Conservation (phyloP, 139 green algal species). For the Spirogloea muscicola region DNA sequence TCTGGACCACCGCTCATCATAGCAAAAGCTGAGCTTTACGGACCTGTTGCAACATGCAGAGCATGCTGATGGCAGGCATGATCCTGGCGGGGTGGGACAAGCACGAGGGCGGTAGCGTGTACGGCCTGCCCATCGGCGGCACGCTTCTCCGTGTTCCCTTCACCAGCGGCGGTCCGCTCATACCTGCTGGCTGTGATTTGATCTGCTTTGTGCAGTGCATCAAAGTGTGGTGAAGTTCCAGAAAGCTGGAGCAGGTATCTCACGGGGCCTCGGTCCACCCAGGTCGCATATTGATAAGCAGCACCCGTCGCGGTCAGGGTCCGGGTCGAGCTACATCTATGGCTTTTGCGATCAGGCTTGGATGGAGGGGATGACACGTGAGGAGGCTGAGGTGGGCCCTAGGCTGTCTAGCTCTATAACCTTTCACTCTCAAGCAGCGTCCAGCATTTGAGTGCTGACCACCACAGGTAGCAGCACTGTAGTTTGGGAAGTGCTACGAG, state of each 20-base stretch:
- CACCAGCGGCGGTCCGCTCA: constrained; percentile 38
- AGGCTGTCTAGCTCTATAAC: neutral
- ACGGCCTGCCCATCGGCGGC: constrained; percentile 49
- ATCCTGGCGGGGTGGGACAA: constrained; percentile 91
- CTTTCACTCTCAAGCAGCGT: too few species aligned
- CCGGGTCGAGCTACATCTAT: constrained; percentile 47
- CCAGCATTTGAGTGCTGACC: too few species aligned
- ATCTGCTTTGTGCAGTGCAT: neutral
- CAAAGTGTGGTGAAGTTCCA: neutral
- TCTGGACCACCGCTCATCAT: neutral
- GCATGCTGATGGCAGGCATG: constrained; percentile 82
- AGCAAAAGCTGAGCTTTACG: constrained; percentile 33
- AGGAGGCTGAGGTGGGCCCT: constrained; percentile 36
- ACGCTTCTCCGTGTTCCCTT: constrained; percentile 51
- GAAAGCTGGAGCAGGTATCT: neutral
- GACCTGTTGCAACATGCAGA: constrained; percentile 81
- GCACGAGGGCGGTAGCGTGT: constrained; percentile 63
- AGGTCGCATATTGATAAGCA: neutral
- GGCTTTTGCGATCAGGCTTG: constrained; percentile 42
- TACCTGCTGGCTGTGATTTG: neutral
- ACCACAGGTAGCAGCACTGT: too few species aligned
- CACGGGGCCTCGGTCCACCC: neutral
- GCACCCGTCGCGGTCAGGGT: neutral
- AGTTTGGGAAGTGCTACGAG: too few species aligned
- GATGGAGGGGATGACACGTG: constrained; percentile 36